These are phyloP conservation scores for Phytophthora lateralis DNA, from an alignment of 352 stramenopile genomes.

Conservation along the genomic window DNA sequence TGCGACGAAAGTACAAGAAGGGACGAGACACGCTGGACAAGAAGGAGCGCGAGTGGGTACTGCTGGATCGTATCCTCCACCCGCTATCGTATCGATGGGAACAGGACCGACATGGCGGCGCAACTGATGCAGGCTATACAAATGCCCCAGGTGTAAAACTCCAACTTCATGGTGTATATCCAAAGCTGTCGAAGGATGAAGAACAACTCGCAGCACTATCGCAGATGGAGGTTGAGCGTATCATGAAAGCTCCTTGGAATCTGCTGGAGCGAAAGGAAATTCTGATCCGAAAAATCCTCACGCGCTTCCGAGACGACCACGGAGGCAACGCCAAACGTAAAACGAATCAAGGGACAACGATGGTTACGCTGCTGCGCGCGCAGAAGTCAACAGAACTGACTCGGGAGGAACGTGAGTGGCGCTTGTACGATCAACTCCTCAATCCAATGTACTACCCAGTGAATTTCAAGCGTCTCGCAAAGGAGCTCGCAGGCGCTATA, in stretches of 20 bases:
- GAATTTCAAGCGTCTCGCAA: slow-evolving; percentile 51
- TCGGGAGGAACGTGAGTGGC: slow-evolving; percentile 73
- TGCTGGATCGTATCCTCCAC: slow-evolving; percentile 74
- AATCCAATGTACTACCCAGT: slow-evolving; percentile 74
- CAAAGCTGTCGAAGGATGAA: slow-evolving; percentile 69
- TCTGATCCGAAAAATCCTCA: slow-evolving; percentile 72
- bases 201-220: slow-evolving; percentile 64
- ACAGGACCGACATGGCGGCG: slow-evolving; percentile 36
- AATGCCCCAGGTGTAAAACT: slow-evolving; percentile 33
- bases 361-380: slow-evolving; percentile 55
- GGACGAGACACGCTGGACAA: slow-evolving; percentile 60
- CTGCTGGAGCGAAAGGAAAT: slow-evolving; percentile 78
- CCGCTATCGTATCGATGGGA: slow-evolving; percentile 78
- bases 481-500: slow-evolving; percentile 13
- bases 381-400: slow-evolving; percentile 60
- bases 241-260: slow-evolving; percentile 79
- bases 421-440: slow-evolving; percentile 68
- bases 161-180: slow-evolving; percentile 49
- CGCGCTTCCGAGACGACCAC: slow-evolving; percentile 65
- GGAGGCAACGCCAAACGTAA: slow-evolving; percentile 15
- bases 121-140: slow-evolving; percentile 26
- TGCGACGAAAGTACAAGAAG: slow-evolving; percentile 86
- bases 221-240: slow-evolving; percentile 66
- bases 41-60: slow-evolving; percentile 78
- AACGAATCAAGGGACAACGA: slow-evolving; percentile 20